Conservation (phyloP, 2,329 filamentous ascomycete genomes). For the Didymella pomorum region DNA sequence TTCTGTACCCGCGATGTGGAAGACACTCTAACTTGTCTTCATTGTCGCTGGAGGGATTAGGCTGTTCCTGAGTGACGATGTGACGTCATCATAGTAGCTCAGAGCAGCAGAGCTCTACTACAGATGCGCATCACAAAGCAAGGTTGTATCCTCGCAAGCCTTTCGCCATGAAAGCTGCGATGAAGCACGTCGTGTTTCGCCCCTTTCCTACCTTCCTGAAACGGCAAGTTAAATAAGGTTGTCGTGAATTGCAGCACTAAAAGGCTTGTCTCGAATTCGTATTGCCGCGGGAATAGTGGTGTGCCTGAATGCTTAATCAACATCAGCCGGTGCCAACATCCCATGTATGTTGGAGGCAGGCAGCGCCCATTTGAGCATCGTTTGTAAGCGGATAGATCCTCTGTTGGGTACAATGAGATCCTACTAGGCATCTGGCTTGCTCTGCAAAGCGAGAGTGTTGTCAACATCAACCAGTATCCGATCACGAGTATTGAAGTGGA, state of each 20-base stretch:
- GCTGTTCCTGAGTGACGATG: background rate
- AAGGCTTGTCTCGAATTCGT: constrained; percentile 40
- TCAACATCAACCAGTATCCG: too few species aligned
- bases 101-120: background rate
- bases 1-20: too few species aligned
- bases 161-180: background rate
- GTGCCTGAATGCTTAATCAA: background rate
- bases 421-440: too few species aligned
- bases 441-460: too few species aligned
- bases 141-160: background rate
- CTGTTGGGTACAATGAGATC: background rate
- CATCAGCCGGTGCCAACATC: background rate
- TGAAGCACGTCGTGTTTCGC: background rate
- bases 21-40: too few species aligned
- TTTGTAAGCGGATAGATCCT: background rate
- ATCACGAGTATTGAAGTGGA: too few species aligned
- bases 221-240: constrained; percentile 39
- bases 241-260: constrained; percentile 43
- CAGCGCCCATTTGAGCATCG: too few species aligned
- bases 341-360: too few species aligned
- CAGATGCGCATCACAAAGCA: too few species aligned
- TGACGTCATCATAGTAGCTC: background rate
- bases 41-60: background rate
- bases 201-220: constrained; percentile 5
- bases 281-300: constrained; percentile 12